A percentile compares a stretch with the other conserved stretches of the same genome.
Conservation (phyloP, 139 green algal species). For the Tetradesmus lagerheimii region DNA sequence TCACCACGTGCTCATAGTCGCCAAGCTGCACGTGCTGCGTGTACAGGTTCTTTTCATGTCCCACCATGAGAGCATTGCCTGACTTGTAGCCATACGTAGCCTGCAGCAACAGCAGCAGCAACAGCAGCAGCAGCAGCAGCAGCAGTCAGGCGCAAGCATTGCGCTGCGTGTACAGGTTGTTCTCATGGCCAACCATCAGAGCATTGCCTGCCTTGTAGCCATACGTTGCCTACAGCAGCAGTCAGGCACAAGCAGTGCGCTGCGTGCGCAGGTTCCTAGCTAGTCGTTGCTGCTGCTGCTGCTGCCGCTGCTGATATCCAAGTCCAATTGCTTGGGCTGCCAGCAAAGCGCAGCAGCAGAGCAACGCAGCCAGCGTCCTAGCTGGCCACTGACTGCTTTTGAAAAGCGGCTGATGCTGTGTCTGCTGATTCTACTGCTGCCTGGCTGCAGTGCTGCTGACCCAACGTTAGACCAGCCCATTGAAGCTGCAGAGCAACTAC, state of each 20-base stretch:
- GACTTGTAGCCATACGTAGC: conserved; percentile 32
- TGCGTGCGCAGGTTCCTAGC: too few relatives aligned
- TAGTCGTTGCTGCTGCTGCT: not conserved
- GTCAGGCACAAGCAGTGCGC: too few relatives aligned
- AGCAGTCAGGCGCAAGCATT: not conserved
- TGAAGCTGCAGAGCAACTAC: too few relatives aligned
- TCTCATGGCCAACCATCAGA: not conserved
- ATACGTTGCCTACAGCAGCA: not conserved
- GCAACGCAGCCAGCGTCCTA: too few relatives aligned
- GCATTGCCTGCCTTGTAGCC: conserved; percentile 8
- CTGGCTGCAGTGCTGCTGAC: too few relatives aligned
- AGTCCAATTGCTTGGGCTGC: too few relatives aligned
- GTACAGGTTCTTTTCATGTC: conserved; percentile 36
- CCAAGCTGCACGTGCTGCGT: conserved; percentile 18
- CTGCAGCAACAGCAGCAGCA: not conserved
- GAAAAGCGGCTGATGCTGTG: too few relatives aligned
- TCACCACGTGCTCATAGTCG: conserved; percentile 19
- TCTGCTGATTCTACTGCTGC: too few relatives aligned
- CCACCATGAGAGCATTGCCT: conserved; percentile 10
- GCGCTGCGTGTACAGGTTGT: not conserved
- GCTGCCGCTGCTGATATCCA: not conserved
- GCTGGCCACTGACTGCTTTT: too few relatives aligned
- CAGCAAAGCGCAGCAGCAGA: too few relatives aligned
- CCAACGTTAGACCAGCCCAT: too few relatives aligned
- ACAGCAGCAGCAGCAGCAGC: not conserved